Evolutionary conservation across 2,329 filamentous ascomycete species (phyloP), one percentile per base, ranked within the genome.

Genomic region (Aspergillus fijiensis): DNA sequence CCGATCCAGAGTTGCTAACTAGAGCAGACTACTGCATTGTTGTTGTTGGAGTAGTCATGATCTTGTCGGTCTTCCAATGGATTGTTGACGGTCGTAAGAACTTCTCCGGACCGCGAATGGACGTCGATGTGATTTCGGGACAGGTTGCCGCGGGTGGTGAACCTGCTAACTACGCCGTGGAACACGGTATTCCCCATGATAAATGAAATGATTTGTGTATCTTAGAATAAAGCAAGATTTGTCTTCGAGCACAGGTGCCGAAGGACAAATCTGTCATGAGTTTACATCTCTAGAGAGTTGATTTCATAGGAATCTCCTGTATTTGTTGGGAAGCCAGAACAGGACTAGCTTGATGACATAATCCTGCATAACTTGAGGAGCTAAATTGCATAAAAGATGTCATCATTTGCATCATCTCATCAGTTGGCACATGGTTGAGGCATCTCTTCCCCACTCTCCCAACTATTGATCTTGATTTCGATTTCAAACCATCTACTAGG

Each of bases 81-180:
- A 74, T 85, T 55, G 70, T 87, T 14, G 85, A 87, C 63, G 85
- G 85, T 6, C 77, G 82, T 33, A 86, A 86, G 76, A 86, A 87
- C 69, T 87, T 83, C 67, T 80, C 76, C 2, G 84, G 84, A 0
- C 84, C 82, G 33, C 75, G 77, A 5, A 66, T 84, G 19, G 79
- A 84, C 60, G 70, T 81, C 14, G 70, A 72, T 51, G 56, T 71
- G n/a, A 47, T 55, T 4, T 49, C 42, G 5, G 53, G 53, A 21
- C 53, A 55, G 53, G 27, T 55, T 49, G 42, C 39, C 39, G 19
- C 23, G 3, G 42, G 45, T 19, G 48, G 51, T 23, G 51, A 56
- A 12, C 19, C 42, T 29, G 19, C 29, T n/a, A 53, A 63, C 31
- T 33, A 54, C 14, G 54, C 57, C 33, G 59, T 50, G 14, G 49